phyloP scores from a whole-genome alignment of 805 yeast species.

The Candida lessepsii region DNA sequence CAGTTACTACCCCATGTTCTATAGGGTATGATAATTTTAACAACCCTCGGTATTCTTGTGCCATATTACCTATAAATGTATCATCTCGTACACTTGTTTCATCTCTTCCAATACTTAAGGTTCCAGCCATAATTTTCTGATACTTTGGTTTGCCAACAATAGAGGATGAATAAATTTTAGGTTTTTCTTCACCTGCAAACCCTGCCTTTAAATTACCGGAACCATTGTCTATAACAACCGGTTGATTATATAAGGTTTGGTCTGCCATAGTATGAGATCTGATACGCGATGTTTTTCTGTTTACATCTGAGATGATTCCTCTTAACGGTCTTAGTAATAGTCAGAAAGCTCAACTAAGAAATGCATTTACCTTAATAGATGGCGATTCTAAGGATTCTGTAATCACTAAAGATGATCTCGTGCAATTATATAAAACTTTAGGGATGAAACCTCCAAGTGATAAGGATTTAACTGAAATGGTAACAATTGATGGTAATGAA shows the following conservation, averaged over 20 bases:
- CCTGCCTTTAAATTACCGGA: constrained; percentile 86
- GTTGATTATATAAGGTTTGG: constrained; percentile 38
- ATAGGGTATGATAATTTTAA: constrained; percentile 70
- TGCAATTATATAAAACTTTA: constrained; percentile 49
- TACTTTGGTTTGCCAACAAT: constrained; percentile 83
- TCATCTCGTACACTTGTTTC: constrained; percentile 56
- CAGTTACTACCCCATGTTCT: constrained; percentile 69
- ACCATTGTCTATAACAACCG: constrained; percentile 56
- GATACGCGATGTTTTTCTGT: constrained; percentile 1
- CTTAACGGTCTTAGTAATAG: constrained; percentile 51
- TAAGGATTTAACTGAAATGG: constrained; percentile 49
- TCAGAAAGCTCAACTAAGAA: constrained; percentile 65
- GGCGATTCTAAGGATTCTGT: constrained; percentile 71
- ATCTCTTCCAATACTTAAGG: constrained; percentile 14
- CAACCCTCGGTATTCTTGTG: constrained; percentile 78
- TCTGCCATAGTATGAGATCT: constrained; percentile 8
- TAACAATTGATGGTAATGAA: constrained; percentile 23
- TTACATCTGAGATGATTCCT: constrained; percentile 11
- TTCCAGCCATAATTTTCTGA: constrained; percentile 71
- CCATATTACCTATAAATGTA: constrained; percentile 70
- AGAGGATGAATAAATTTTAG: constrained; percentile 62
- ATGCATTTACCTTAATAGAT: constrained; percentile 78
- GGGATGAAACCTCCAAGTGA: constrained; percentile 48
- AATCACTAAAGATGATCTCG: constrained; percentile 56
- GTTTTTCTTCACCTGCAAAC: constrained; percentile 88